Percentiles rank a stretch among this genome's conserved stretches.
These are phyloP conservation scores for Pleurotus platypus DNA, from an alignment of 768 basidiomycete genomes.

Conservation along the genomic window DNA sequence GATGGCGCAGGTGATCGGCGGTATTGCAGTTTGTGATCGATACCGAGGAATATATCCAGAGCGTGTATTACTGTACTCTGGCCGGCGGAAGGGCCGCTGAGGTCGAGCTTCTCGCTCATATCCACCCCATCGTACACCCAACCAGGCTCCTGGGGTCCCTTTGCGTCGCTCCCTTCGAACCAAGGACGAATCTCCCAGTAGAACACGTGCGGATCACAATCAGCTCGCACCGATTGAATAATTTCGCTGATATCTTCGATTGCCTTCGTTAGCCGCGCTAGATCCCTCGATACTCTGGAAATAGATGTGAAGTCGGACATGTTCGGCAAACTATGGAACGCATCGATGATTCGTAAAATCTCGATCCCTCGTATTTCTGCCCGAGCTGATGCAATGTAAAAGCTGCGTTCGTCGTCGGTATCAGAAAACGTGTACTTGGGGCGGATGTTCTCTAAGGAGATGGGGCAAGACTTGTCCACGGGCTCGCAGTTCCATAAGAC, in stretches of 20 bases:
- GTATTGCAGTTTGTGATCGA: constrained; percentile 80
- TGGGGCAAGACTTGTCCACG: constrained; percentile 50
- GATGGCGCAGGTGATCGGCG: constrained; percentile 68
- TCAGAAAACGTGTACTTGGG: constrained; percentile 75
- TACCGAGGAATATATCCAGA: constrained; percentile 80
- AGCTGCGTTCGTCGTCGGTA: constrained; percentile 79
- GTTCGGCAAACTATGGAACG: constrained; percentile 77
- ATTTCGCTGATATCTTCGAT: constrained; percentile 73
- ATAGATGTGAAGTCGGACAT: constrained; percentile 57
- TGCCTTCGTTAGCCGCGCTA: constrained; percentile 60
- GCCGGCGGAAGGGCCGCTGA: constrained; percentile 89
- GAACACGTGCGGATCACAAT: constrained; percentile 83
- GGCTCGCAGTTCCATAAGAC: constrained; percentile 91
- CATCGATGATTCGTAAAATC: constrained; percentile 82
- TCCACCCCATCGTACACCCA: constrained; percentile 84
- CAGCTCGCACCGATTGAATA: constrained; percentile 63
- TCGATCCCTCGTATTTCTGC: constrained; percentile 87
- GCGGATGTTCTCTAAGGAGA: constrained; percentile 71
- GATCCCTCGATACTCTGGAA: constrained; percentile 68
- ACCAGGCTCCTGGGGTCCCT: constrained; percentile 41
- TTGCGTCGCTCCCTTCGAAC: constrained; percentile 80
- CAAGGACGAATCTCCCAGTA: constrained; percentile 90
- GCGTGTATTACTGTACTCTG: constrained; percentile 92
- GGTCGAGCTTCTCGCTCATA: constrained; percentile 52
- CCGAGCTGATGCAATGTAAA: constrained; percentile 80